These are phyloP conservation scores for Globisporangium recalcitrans DNA, from an alignment of 352 stramenopile genomes.

Conservation along the genomic window DNA sequence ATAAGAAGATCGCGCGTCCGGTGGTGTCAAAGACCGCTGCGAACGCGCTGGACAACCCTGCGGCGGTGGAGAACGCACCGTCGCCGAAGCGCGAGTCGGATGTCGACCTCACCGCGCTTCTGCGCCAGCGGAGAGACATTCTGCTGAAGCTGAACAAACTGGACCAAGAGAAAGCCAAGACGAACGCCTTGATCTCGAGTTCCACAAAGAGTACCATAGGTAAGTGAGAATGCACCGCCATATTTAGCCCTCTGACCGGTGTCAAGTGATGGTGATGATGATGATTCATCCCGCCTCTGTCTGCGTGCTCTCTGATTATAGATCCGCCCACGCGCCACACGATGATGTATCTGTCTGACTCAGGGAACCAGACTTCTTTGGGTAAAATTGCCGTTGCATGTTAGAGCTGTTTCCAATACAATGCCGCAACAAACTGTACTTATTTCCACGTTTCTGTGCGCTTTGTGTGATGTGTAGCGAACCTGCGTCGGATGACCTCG, in stretches of 20 bases:
- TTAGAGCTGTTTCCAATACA: slow-evolving; percentile 19
- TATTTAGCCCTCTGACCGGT: background rate
- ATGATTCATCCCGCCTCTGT: background rate
- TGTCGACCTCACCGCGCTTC: slow-evolving; percentile 67
- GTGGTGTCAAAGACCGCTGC: slow-evolving; percentile 68
- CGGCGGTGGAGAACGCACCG: slow-evolving; percentile 44
- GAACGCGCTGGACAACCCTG: slow-evolving; percentile 75
- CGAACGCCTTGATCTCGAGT: slow-evolving; percentile 22
- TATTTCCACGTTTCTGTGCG: slow-evolving; percentile 11
- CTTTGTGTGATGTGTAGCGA: slow-evolving; percentile 24
- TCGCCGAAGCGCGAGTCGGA: slow-evolving; percentile 64
- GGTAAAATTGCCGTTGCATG: slow-evolving; percentile 23
- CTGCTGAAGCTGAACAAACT: slow-evolving; percentile 59
- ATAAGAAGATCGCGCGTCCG: slow-evolving; percentile 77
- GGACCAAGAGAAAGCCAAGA: slow-evolving; percentile 50
- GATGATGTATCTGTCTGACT: slow-evolving; percentile 46
- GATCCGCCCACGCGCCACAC: slow-evolving; percentile 36
- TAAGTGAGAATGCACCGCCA: slow-evolving; percentile 23
- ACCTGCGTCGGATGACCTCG: slow-evolving; percentile 52
- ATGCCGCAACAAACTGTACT: slow-evolving; percentile 20
- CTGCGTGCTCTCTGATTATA: slow-evolving; percentile 2
- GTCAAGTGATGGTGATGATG: background rate
- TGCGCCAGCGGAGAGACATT: slow-evolving; percentile 75
- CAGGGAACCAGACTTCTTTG: slow-evolving; percentile 26
- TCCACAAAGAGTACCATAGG: slow-evolving; percentile 35